Conservation (phyloP, 2,329 filamentous ascomycete species). For the Mycogone perniciosa region DNA sequence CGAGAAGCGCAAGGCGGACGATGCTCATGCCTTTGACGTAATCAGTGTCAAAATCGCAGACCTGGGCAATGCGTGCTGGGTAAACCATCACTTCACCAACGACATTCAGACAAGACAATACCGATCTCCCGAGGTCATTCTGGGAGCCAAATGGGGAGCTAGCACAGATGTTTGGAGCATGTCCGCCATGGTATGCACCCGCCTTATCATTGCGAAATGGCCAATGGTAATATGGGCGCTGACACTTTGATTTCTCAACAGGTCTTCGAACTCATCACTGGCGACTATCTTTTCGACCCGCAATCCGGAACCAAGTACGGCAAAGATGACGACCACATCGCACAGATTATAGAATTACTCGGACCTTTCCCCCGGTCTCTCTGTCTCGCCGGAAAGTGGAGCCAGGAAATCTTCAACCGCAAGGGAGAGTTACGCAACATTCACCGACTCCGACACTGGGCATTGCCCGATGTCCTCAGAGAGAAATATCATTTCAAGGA, state of each 20-base stretch:
- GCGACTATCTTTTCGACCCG: constrained; percentile 96
- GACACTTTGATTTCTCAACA: constrained; percentile 30
- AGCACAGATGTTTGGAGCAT: constrained; percentile 99
- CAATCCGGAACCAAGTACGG: constrained; percentile 98
- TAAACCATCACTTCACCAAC: constrained; percentile 97
- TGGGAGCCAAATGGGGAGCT: constrained; percentile 97
- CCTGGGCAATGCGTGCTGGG: constrained; percentile 97
- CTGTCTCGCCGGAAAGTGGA: constrained; percentile 92
- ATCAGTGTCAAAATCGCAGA: constrained; percentile 99
- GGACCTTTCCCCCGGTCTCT: constrained; percentile 89
- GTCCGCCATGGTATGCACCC: constrained; percentile 81
- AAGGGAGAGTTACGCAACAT: constrained; percentile 97
- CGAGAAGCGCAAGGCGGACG: constrained; percentile 58
- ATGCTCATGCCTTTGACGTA: constrained; percentile 56
- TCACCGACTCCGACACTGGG: constrained; percentile 92
- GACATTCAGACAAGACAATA: constrained; percentile 98
- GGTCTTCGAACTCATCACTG: constrained; percentile 96
- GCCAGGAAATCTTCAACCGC: constrained; percentile 96
- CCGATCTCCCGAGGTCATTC: constrained; percentile 90
- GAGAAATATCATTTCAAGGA: constrained; percentile 96
- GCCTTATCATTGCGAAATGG: background rate
- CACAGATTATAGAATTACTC: constrained; percentile 95
- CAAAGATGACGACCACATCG: constrained; percentile 98
- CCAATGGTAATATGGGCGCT: background rate
- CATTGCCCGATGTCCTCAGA: constrained; percentile 80